Evolutionary conservation across 768 basidiomycete species (phyloP).

Genomic region (Tulasnella calospora): DNA sequence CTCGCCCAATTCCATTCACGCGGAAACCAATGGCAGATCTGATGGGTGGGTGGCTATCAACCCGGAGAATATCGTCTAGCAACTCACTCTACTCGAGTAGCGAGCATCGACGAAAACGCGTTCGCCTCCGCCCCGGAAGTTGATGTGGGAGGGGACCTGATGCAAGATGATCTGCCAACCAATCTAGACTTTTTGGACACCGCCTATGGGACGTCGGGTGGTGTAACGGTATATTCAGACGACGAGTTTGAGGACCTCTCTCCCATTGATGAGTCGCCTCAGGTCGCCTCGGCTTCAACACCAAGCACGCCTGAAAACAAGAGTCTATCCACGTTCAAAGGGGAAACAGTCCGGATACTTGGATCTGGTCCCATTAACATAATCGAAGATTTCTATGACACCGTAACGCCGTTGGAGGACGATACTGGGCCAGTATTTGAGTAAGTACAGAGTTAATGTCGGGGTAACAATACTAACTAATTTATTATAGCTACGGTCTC

Average conservation of each 20-base stretch:
- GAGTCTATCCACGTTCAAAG: constrained; percentile 56
- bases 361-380: constrained; percentile 57
- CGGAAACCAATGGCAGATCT: constrained; percentile 7
- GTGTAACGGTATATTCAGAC: constrained; percentile 64
- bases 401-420: constrained; percentile 48
- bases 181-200: constrained; percentile 85
- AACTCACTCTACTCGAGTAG: constrained; percentile 26
- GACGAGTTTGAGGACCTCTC: constrained; percentile 53
- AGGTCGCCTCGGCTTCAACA: not conserved
- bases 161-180: constrained; percentile 77
- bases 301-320: constrained; percentile 10
- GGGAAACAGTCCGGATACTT: constrained; percentile 81
- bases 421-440: constrained; percentile 32
- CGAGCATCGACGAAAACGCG: constrained; percentile 68
- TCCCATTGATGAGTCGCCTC: constrained; percentile 25
- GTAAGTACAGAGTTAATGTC: not conserved
- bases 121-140: constrained; percentile 71
- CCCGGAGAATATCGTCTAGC: not conserved
- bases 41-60: not conserved
- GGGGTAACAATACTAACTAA: not conserved
- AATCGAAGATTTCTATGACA: constrained; percentile 70
- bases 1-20: constrained; percentile 14
- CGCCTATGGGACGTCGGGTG: constrained; percentile 73
- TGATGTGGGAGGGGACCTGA: constrained; percentile 78
- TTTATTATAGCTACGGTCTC: not conserved